phyloP scores from a whole-genome alignment of 1,284 basidiomycete species.

The Austroboletus olivaceoglutinosus region DNA sequence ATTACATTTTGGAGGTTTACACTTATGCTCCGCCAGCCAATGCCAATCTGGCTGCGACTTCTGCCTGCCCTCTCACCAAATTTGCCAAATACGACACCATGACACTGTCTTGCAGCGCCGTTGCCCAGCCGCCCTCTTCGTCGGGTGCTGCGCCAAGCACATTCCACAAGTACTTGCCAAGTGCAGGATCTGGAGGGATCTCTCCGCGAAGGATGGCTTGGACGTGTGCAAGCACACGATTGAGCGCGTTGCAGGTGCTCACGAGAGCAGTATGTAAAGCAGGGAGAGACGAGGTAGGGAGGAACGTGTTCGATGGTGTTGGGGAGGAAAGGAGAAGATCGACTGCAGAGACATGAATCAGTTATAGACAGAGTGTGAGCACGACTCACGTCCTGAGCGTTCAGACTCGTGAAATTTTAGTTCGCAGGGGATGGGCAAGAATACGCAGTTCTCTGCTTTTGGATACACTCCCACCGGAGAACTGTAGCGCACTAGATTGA shows the following conservation, averaged over 20 bases:
- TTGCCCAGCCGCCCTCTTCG: slow-evolving; percentile 77
- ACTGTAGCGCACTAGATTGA: slow-evolving; percentile 38
- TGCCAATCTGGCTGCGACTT: slow-evolving; percentile 87
- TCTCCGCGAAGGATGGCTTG: slow-evolving; percentile 79
- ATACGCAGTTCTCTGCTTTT: slow-evolving; percentile 90
- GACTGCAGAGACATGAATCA: slow-evolving; percentile 45
- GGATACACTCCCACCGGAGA: slow-evolving; percentile 82
- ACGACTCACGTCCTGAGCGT: slow-evolving; percentile 74
- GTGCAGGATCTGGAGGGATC: slow-evolving; percentile 78
- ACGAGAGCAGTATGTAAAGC: slow-evolving; percentile 31
- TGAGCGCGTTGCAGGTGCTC: slow-evolving; percentile 61
- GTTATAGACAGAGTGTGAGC: neutral
- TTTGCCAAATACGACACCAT: slow-evolving; percentile 96
- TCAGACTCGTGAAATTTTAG: slow-evolving; percentile 82
- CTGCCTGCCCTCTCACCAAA: slow-evolving; percentile 91
- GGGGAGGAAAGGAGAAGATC: slow-evolving; percentile 66
- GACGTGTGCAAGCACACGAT: slow-evolving; percentile 86
- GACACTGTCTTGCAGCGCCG: slow-evolving; percentile 81
- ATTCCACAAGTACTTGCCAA: slow-evolving; percentile 92
- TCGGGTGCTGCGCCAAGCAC: slow-evolving; percentile 69
- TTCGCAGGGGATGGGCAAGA: slow-evolving; percentile 83
- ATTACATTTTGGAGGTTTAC: slow-evolving; percentile 2
- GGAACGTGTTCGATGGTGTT: slow-evolving; percentile 10
- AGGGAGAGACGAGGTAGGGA: slow-evolving; percentile 23
- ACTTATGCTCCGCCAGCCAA: slow-evolving; percentile 51